Percentiles rank a stretch among this genome's conserved stretches.
Conservation (phyloP, 2,329 filamentous ascomycete genomes). For the Colletotrichum incanum region DNA sequence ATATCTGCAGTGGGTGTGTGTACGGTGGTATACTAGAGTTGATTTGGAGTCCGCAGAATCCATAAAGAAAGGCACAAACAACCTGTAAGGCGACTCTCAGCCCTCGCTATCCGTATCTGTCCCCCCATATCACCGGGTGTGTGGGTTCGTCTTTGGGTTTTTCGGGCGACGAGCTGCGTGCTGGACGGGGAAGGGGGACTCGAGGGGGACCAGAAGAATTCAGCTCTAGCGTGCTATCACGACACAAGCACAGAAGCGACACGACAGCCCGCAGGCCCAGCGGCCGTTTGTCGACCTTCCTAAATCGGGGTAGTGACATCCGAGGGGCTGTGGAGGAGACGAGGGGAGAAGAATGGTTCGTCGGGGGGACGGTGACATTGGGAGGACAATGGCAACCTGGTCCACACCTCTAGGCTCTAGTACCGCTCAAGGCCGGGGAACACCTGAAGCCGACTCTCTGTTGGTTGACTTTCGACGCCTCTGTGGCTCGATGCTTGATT, state of each 20-base stretch:
- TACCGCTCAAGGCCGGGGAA: background rate
- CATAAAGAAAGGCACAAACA: background rate
- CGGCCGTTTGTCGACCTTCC: constrained; percentile 42
- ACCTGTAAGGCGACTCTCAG: background rate
- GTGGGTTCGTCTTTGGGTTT: constrained; percentile 17
- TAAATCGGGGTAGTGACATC: constrained; percentile 42
- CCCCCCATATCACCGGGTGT: constrained; percentile 8
- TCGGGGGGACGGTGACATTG: constrained; percentile 37
- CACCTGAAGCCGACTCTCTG: constrained; percentile 21
- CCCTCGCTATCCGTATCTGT: constrained; percentile 3
- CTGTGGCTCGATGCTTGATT: constrained; percentile 19
- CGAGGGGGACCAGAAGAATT: constrained; percentile 33
- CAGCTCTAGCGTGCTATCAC: constrained; percentile 41
- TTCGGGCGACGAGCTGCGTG: constrained; percentile 18
- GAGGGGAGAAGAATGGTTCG: constrained; percentile 41
- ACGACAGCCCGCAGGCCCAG: constrained; percentile 33
- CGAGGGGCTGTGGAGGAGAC: constrained; percentile 41
- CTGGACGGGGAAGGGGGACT: constrained; percentile 7
- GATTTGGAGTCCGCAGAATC: background rate
- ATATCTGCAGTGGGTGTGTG: constrained; percentile 6
- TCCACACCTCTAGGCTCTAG: constrained; percentile 23
- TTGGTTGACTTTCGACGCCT: constrained; percentile 16
- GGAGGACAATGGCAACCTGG: constrained; percentile 21
- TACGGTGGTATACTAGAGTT: background rate
- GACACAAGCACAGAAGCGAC: constrained; percentile 31